These are phyloP conservation scores for Jimgerdemannia lactiflua DNA, from an alignment of 192 early-diverging fungal species.

Conservation along the genomic window DNA sequence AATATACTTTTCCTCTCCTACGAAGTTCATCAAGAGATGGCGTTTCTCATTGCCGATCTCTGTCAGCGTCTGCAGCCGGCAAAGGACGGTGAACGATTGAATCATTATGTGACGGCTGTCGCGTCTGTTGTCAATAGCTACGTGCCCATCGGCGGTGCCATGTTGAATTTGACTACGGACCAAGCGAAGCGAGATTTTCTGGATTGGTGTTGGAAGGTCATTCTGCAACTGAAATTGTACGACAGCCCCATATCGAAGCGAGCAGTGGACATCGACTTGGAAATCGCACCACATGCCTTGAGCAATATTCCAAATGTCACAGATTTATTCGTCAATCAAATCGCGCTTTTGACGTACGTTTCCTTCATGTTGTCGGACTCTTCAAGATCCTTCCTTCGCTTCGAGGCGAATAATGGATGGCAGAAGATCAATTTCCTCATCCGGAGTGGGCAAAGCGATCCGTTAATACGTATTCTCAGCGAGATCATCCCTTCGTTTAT, in stretches of 20 bases:
- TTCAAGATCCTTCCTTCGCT: conserved; percentile 41
- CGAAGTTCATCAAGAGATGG: conserved; percentile 26
- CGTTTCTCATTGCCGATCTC: conserved; percentile 24
- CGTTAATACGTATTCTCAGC: conserved; percentile 24
- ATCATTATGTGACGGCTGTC: background rate
- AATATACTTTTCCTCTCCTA: conserved; percentile 15
- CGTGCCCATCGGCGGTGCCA: background rate
- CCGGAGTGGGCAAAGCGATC: conserved; percentile 18
- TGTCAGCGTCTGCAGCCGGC: conserved; percentile 26
- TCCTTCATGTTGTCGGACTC: conserved; percentile 37
- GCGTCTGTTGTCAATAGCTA: conserved; percentile 5
- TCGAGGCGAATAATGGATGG: conserved; percentile 38
- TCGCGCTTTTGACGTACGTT: conserved; percentile 31
- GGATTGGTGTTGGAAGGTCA: conserved; percentile 42
- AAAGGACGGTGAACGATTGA: conserved; percentile 2
- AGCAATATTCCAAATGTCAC: conserved; percentile 12
- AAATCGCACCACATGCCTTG: conserved; percentile 26
- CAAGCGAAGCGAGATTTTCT: conserved; percentile 26
- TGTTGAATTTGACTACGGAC: conserved; percentile 1
- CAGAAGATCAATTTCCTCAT: conserved; percentile 30
- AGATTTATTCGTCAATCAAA: conserved; percentile 27
- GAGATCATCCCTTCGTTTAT: conserved; percentile 32
- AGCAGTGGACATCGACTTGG: conserved; percentile 16
- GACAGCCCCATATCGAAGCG: conserved; percentile 18
- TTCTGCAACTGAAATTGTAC: conserved; percentile 25